Base-by-base conservation (phyloP, 2,329 filamentous ascomycete genomes). In the Neoarthrinium moseri region DNA sequence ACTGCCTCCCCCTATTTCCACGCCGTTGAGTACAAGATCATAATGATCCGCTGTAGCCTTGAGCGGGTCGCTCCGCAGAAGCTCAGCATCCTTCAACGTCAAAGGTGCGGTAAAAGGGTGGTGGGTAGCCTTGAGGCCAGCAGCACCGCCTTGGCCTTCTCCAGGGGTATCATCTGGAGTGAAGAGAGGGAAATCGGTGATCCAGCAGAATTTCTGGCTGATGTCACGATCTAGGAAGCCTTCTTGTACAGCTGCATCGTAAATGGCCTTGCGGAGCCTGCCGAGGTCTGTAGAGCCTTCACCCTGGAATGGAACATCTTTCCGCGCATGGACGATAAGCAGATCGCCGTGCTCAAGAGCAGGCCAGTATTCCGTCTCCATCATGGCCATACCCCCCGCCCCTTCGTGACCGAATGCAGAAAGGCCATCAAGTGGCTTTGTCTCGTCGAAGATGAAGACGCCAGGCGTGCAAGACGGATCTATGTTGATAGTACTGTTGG, bases 71-170 rank as follows among this genome's bases (percentile, higher is more conserved):
- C 76, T 83, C 29, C 83, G 73, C 1, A 97, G 80, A 1, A 89
- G 68, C 30, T 90, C 84, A 13, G 95, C 78, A 61, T 97, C 91
- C 4, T 73, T 70, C 0, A 77, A 66, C 0, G 81, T 81, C 27
- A 88, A 81, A 0, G 94, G 94, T 0, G 94, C 89, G 0, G 94
- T 99, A 68, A 99, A 99, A 0, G 94, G 94, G 63, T 99, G 94
- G 61, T 99, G 94, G 0, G 91, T 96, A 1, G 92, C 85, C 8
- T 86, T 83, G 57, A 97, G 83, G 4, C 91, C 91, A 1, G 91
- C 83, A 1, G 74, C 66, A 15, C 91, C 91, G 43, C 89, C 90
- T 68, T 97, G 91, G 2, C 90, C 90, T 0, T 88, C 87, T 37
- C 87, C 70, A 4, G 51, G 73, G 2, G 50, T 58, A 5, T 58